Conservation (phyloP, 345 rosid genomes). For the Gossypium anomalum region DNA sequence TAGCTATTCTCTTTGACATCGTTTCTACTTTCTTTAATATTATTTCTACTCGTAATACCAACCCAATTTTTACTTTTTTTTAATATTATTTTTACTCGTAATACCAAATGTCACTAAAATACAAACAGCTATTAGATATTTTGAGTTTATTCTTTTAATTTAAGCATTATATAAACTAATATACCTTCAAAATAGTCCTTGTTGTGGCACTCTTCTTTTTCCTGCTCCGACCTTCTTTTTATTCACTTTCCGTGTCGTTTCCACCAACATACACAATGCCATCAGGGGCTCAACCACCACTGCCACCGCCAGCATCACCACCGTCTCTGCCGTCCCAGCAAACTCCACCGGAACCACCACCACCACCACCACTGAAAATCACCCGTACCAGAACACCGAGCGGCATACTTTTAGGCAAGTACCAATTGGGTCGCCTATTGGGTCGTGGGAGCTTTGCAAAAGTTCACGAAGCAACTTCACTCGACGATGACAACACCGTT, state of each 20-base stretch:
- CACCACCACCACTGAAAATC: constrained; percentile 6
- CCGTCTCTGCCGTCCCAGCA: background rate
- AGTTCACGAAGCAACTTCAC: constrained; percentile 75
- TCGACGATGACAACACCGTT: constrained; percentile 41
- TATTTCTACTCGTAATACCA: too few species aligned
- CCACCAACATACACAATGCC: constrained; percentile 22
- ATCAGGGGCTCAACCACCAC: background rate
- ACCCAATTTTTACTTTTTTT: too few species aligned
- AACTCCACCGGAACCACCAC: background rate
- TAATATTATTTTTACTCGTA: too few species aligned
- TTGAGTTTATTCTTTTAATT: too few species aligned
- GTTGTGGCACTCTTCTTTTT: background rate
- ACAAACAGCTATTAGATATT: too few species aligned
- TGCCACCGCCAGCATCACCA: background rate
- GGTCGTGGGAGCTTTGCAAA: constrained; percentile 89
- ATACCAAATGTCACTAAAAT: too few species aligned
- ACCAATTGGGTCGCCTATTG: constrained; percentile 51
- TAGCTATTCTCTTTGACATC: too few species aligned
- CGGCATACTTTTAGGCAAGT: constrained; percentile 47
- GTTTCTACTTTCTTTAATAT: too few species aligned
- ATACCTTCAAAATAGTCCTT: background rate
- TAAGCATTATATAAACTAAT: background rate
- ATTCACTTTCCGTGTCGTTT: background rate
- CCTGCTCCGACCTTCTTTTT: background rate
- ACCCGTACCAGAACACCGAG: constrained; percentile 18